These are phyloP conservation scores for Copromyces sp. DNA, from an alignment of 495 filamentous ascomycete genomes.

Conservation along the genomic window DNA sequence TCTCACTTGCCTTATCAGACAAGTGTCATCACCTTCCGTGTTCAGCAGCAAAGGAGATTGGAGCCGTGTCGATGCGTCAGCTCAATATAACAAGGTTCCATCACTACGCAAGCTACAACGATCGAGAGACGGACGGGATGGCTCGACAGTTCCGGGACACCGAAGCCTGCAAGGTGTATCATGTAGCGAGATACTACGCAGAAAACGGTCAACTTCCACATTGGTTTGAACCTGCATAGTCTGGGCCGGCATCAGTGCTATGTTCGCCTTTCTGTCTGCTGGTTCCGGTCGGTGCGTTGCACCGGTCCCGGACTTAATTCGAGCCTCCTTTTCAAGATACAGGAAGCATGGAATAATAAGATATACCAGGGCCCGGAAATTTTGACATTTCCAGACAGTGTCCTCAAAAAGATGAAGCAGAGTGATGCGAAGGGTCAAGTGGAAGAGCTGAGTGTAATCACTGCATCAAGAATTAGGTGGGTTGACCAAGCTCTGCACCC, in stretches of 20 bases:
- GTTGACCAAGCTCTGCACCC: background rate
- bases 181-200: background rate
- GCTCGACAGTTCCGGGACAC: background rate
- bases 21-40: background rate
- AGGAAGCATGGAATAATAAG: background rate
- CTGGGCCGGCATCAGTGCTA: background rate
- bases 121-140: background rate
- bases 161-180: background rate
- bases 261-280: background rate
- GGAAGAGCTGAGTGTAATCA: background rate
- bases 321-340: background rate
- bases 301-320: background rate
- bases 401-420: background rate
- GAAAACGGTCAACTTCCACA: background rate
- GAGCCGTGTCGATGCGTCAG: background rate
- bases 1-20: background rate
- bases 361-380: background rate
- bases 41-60: background rate
- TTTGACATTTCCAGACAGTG: background rate
- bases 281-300: background rate
- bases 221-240: background rate
- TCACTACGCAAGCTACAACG: background rate
- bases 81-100: background rate
- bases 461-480: background rate
- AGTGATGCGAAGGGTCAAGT: background rate